These are phyloP conservation scores for Fremontodendron californicum DNA, from an alignment of 345 rosid species.

Conservation along the genomic window DNA sequence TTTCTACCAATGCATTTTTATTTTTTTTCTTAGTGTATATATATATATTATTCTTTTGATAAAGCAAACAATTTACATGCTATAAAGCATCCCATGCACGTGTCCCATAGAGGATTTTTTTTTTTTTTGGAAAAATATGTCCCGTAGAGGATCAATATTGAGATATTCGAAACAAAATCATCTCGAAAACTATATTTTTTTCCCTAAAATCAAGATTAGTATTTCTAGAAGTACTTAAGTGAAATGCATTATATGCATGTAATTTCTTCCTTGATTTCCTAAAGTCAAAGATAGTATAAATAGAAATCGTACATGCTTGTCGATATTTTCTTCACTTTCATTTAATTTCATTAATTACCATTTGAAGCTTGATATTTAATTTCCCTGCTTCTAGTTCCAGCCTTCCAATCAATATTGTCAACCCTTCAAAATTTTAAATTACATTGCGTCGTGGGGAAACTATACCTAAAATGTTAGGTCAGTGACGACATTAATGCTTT, in stretches of 20 bases:
- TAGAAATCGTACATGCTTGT: background rate
- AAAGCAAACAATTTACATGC: conserved; percentile 25
- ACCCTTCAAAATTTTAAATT: background rate
- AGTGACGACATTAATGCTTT: no score
- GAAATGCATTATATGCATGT: background rate
- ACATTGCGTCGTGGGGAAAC: background rate
- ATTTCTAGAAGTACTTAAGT: background rate
- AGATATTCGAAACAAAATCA: background rate
- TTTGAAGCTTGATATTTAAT: background rate
- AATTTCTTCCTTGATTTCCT: background rate
- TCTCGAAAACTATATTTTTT: background rate
- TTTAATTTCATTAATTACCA: background rate
- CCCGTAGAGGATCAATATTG: background rate
- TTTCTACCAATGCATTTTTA: background rate
- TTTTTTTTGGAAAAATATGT: no score
- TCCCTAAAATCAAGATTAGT: background rate
- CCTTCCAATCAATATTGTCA: background rate
- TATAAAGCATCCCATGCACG: conserved; percentile 13
- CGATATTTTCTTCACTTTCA: background rate
- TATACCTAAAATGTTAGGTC: background rate
- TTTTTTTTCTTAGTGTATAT: background rate
- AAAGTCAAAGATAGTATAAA: background rate
- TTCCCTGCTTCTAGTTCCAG: background rate
- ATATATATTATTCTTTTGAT: conserved; percentile 15
- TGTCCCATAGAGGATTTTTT: conserved; percentile 5